Conservation (phyloP, 148 eudicot species). For the Drosera capensis region DNA sequence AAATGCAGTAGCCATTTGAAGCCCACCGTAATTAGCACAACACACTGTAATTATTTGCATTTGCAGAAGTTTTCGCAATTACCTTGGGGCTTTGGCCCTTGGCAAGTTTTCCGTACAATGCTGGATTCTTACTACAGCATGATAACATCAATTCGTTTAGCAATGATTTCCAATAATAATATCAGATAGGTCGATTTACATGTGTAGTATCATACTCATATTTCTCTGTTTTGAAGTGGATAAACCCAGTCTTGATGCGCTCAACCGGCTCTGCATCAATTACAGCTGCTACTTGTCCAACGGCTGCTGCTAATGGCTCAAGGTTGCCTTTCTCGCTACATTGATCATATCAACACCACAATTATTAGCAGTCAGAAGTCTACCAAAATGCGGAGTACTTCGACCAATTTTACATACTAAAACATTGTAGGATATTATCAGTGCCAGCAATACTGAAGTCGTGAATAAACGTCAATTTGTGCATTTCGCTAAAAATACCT, state of each 20-base stretch:
- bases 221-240: conserved; percentile 32
- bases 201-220: conserved; percentile 46
- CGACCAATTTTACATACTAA: no score
- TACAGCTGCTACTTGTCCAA: not conserved
- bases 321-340: no score
- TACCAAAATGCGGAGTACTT: no score
- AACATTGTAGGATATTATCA: no score
- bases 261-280: conserved; percentile 1
- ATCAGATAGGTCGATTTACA: not conserved
- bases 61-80: not conserved
- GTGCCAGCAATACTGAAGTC: no score
- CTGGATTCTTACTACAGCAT: conserved; percentile 39
- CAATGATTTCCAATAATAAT: not conserved
- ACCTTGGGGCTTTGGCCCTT: conserved; percentile 67
- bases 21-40: not conserved
- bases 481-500: no score
- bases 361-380: no score
- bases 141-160: not conserved
- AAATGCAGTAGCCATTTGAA: no score
- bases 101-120: conserved; percentile 33
- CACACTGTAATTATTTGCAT: not conserved
- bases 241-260: conserved; percentile 6
- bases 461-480: no score
- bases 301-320: conserved; percentile 4
- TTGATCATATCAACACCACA: no score